These are phyloP conservation scores for Prunus fruticosa DNA, from an alignment of 306 rosid species.

Conservation along the genomic window DNA sequence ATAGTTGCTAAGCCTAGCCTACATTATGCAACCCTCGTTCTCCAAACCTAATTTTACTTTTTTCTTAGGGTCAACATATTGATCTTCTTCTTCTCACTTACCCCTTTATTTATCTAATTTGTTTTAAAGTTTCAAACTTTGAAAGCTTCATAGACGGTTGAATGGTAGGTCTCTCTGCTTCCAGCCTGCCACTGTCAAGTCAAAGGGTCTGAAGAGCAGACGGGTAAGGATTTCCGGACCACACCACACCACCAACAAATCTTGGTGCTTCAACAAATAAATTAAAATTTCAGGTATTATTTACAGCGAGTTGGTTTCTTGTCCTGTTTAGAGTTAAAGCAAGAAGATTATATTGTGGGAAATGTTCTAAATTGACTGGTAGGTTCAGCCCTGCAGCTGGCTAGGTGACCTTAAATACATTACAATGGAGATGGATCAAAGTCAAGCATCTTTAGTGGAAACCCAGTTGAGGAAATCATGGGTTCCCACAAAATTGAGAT, in stretches of 20 bases:
- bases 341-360: background rate
- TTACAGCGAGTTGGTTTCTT: background rate
- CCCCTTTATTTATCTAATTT: background rate
- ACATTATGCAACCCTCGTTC: no score
- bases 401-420: slow-evolving; percentile 29
- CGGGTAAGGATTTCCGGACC: background rate
- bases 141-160: background rate
- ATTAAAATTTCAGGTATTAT: background rate
- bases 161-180: slow-evolving; percentile 19
- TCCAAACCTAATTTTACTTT: no score
- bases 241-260: slow-evolving; percentile 12
- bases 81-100: no score
- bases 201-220: slow-evolving; percentile 15
- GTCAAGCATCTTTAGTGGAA: slow-evolving; percentile 5
- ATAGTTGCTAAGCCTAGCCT: no score
- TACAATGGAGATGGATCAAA: slow-evolving; percentile 9
- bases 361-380: slow-evolving; percentile 44
- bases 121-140: background rate
- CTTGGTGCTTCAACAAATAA: slow-evolving; percentile 1
- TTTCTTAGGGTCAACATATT: background rate
- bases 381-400: slow-evolving; percentile 31
- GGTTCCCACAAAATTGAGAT: slow-evolving; percentile 33
- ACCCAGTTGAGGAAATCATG: slow-evolving; percentile 38
- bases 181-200: slow-evolving; percentile 12
- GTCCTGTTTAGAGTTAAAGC: background rate